Conservation (phyloP, 2,329 filamentous ascomycete genomes). For the Colletotrichum plurivorum region DNA sequence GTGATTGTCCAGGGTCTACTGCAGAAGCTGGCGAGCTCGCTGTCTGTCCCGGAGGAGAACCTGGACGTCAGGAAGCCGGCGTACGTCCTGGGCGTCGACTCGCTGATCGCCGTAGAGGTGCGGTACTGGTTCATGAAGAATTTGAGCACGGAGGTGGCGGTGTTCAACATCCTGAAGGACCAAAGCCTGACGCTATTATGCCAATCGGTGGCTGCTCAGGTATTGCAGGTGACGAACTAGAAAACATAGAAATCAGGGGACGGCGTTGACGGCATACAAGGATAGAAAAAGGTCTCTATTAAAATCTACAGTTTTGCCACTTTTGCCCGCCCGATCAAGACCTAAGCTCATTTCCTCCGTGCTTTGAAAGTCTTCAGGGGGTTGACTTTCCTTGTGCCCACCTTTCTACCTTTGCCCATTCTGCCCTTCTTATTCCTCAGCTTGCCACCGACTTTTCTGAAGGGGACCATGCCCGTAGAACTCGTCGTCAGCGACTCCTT, state of each 20-base stretch:
- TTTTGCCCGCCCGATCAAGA: background rate
- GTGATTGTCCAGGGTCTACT: conserved; percentile 3
- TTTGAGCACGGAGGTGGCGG: conserved; percentile 4
- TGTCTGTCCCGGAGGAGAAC: conserved; percentile 9
- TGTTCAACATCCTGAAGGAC: conserved; percentile 14
- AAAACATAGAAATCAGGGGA: background rate
- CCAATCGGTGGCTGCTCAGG: conserved; percentile 4
- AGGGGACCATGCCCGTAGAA: conserved; percentile 83
- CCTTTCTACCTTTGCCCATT: conserved; percentile 57
- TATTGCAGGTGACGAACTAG: background rate
- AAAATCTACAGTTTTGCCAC: conserved; percentile 7
- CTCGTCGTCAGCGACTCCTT: conserved; percentile 75
- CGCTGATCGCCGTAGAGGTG: conserved; percentile 22
- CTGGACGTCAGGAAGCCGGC: conserved; percentile 24
- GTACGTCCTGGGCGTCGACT: conserved; percentile 24
- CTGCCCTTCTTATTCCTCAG: conserved; percentile 62
- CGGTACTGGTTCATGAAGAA: conserved; percentile 27
- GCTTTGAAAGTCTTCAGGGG: conserved; percentile 91
- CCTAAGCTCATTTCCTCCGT: conserved; percentile 58
- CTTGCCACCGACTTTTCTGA: conserved; percentile 69
- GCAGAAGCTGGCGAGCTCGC: conserved; percentile 17
- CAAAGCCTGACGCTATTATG: conserved; percentile 16
- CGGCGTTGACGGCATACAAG: background rate
- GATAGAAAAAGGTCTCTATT: conserved; percentile 10
- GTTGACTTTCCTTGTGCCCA: conserved; percentile 78